phyloP scores from a whole-genome alignment of 768 basidiomycete genomes.

The Lactarius sp. region DNA sequence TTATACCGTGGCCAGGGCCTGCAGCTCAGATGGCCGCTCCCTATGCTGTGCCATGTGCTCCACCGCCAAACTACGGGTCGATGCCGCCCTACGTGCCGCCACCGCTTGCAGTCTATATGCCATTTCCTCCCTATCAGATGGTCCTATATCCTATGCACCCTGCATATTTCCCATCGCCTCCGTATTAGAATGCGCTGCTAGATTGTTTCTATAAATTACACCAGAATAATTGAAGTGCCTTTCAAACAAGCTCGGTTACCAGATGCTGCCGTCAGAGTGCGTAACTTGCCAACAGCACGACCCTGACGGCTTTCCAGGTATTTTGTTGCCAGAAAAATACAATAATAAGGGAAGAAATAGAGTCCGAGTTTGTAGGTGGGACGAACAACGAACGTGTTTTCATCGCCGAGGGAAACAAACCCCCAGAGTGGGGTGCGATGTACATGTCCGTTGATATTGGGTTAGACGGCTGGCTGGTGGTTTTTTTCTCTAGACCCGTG shows the following conservation, averaged over 20 bases:
- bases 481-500: constrained; percentile 8
- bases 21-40: neutral
- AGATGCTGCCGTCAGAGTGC: neutral
- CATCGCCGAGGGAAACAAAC: too few relatives aligned
- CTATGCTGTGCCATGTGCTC: neutral
- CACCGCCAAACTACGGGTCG: neutral
- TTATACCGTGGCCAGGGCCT: neutral
- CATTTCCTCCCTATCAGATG: constrained; percentile 8
- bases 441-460: neutral
- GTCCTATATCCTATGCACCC: neutral
- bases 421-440: too few relatives aligned
- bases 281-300: neutral
- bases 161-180: neutral
- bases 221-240: neutral
- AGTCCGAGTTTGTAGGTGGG: too few relatives aligned
- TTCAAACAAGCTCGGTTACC: neutral
- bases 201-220: neutral
- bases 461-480: neutral
- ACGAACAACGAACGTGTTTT: too few relatives aligned
- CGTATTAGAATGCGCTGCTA: neutral
- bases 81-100: neutral
- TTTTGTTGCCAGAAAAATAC: neutral
- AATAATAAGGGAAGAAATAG: neutral
- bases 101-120: neutral
- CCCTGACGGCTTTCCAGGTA: neutral